Evolutionary conservation across 768 basidiomycete genomes (phyloP).

Genomic region (Lyophyllum shimeji): DNA sequence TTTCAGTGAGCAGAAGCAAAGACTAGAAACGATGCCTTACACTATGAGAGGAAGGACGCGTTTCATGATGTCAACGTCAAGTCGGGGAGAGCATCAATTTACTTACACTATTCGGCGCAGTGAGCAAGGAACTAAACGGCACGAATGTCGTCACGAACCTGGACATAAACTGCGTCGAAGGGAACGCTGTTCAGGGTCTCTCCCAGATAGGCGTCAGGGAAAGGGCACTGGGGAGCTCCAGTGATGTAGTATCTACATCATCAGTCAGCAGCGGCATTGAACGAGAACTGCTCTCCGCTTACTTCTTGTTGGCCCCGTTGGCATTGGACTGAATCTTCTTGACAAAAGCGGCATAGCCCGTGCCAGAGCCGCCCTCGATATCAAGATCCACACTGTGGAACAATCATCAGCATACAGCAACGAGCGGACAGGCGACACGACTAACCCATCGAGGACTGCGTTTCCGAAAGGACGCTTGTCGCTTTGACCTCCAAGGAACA

Average conservation of each 20-base stretch:
- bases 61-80: not conserved
- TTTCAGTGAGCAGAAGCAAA: not conserved
- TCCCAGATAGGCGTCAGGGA: constrained; percentile 58
- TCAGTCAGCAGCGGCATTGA: not conserved
- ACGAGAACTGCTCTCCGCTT: constrained; percentile 9
- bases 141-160: constrained; percentile 40
- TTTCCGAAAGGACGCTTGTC: constrained; percentile 59
- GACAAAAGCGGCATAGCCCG: constrained; percentile 49
- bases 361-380: constrained; percentile 56
- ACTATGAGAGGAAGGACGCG: not conserved
- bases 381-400: constrained; percentile 53
- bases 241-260: constrained; percentile 51
- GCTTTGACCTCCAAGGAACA: constrained; percentile 65
- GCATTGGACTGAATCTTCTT: constrained; percentile 43
- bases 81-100: not conserved
- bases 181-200: constrained; percentile 53
- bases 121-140: not conserved
- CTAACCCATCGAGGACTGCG: constrained; percentile 64
- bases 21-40: not conserved
- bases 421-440: not conserved
- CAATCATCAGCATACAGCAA: not conserved
- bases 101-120: constrained; percentile 9
- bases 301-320: constrained; percentile 47
- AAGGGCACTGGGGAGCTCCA: constrained; percentile 56
- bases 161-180: constrained; percentile 69